Conservation (phyloP, 2,329 filamentous ascomycete genomes). For the Ascochyta viciae-villosae region DNA sequence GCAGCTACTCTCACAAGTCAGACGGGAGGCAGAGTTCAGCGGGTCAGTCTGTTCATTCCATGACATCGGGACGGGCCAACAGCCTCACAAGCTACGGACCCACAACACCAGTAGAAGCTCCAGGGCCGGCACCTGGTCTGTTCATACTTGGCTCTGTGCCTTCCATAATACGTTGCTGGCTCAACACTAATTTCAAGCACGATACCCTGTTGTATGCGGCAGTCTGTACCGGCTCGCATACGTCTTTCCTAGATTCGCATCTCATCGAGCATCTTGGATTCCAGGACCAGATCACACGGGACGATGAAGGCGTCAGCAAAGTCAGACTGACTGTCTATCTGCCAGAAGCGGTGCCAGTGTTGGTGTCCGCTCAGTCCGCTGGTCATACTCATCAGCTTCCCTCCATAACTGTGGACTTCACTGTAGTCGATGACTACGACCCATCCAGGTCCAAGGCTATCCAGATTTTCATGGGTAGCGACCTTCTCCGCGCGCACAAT, state of each 20-base stretch:
- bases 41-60: slow-evolving; percentile 81
- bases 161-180: slow-evolving; percentile 94
- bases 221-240: slow-evolving; percentile 89
- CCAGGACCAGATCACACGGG: slow-evolving; percentile 68
- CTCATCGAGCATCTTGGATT: slow-evolving; percentile 79
- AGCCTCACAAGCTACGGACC: slow-evolving; percentile 73
- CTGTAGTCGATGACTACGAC: slow-evolving; percentile 67
- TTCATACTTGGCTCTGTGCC: slow-evolving; percentile 88
- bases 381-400: slow-evolving; percentile 82
- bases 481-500: slow-evolving; percentile 82
- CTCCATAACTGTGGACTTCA: slow-evolving; percentile 79
- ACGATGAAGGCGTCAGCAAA: slow-evolving; percentile 69
- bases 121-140: slow-evolving; percentile 80
- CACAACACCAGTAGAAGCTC: slow-evolving; percentile 77
- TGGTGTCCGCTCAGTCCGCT: slow-evolving; percentile 70
- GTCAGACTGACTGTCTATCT: slow-evolving; percentile 86
- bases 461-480: slow-evolving; percentile 88
- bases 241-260: slow-evolving; percentile 78
- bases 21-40: slow-evolving; percentile 93
- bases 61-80: slow-evolving; percentile 80
- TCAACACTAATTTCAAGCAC: slow-evolving; percentile 89
- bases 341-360: slow-evolving; percentile 84
- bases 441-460: slow-evolving; percentile 67
- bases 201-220: slow-evolving; percentile 88
- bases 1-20: slow-evolving; percentile 91